phyloP scores from a whole-genome alignment of 73 alveolate species.

The Paramecium biaurelia region DNA sequence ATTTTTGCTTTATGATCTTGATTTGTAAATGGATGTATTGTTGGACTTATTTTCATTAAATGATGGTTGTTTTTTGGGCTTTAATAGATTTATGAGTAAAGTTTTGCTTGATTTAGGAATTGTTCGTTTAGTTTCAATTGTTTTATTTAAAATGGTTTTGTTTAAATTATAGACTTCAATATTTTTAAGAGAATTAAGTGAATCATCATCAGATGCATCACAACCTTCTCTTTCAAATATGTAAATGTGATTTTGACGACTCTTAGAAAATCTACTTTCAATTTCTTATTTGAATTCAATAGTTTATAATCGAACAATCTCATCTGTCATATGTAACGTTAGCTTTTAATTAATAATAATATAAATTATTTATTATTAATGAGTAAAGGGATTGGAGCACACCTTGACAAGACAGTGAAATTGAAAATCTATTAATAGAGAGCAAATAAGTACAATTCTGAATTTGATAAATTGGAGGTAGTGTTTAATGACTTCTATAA shows the following conservation, averaged over 20 bases:
- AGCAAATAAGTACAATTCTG: constrained; percentile 57
- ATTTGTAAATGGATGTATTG: neutral
- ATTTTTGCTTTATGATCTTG: constrained; percentile 4
- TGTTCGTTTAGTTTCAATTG: neutral
- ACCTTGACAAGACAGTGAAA: constrained; percentile 49
- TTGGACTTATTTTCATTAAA: neutral
- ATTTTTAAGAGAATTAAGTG: neutral
- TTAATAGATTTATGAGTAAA: neutral
- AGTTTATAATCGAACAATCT: neutral
- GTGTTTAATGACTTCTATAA: neutral
- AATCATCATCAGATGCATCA: constrained; percentile 22
- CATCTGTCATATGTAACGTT: constrained; percentile 17
- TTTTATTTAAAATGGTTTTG: neutral
- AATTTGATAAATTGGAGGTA: constrained; percentile 59
- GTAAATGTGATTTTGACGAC: neutral
- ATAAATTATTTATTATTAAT: neutral
- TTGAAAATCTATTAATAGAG: constrained; percentile 45
- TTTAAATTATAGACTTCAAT: neutral
- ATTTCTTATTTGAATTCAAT: constrained; percentile 11
- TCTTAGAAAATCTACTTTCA: neutral
- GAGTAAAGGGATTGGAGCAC: constrained; percentile 63
- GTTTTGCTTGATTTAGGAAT: neutral
- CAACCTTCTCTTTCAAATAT: neutral
- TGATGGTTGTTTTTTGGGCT: neutral
- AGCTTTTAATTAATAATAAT: neutral